phyloP scores from a whole-genome alignment of 345 rosid genomes.

The Arabis hirsuta region DNA sequence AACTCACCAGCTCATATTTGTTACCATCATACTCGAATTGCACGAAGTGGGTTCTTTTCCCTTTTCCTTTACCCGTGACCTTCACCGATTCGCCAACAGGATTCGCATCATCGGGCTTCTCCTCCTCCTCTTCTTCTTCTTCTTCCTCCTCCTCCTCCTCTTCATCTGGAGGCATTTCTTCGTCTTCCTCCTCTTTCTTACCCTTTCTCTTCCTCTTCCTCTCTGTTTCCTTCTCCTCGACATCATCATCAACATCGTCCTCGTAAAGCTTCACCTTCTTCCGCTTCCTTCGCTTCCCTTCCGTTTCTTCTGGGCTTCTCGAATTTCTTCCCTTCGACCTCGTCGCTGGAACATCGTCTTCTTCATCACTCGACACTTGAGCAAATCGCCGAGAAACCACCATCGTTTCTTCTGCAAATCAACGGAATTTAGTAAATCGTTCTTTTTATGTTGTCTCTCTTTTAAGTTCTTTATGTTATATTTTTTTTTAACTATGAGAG shows the following conservation, averaged over 20 bases:
- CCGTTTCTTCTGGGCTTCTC: constrained; percentile 38
- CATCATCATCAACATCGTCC: constrained; percentile 47
- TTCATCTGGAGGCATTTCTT: constrained; percentile 44
- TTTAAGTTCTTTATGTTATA: no score
- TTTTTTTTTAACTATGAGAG: not conserved
- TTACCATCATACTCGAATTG: constrained; percentile 81
- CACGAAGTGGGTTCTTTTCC: constrained; percentile 58
- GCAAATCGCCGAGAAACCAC: constrained; percentile 77
- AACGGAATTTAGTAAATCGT: no score
- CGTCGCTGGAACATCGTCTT: constrained; percentile 53
- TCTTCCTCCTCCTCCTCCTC: constrained; percentile 55
- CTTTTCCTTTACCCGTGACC: constrained; percentile 79
- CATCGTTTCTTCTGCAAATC: constrained; percentile 7
- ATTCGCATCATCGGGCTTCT: constrained; percentile 71
- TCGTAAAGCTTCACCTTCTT: constrained; percentile 62
- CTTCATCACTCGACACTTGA: constrained; percentile 84
- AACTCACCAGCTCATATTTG: constrained; percentile 76
- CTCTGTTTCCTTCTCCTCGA: constrained; percentile 41
- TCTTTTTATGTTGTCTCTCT: no score
- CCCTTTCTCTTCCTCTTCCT: constrained; percentile 38
- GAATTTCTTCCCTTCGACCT: constrained; percentile 43
- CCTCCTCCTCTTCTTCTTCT: constrained; percentile 67
- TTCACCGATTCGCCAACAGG: constrained; percentile 68
- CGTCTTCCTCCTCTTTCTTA: constrained; percentile 41
- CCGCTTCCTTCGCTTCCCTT: constrained; percentile 52